Conservation (phyloP, 495 filamentous ascomycete species). For the Penicillium canariense region DNA sequence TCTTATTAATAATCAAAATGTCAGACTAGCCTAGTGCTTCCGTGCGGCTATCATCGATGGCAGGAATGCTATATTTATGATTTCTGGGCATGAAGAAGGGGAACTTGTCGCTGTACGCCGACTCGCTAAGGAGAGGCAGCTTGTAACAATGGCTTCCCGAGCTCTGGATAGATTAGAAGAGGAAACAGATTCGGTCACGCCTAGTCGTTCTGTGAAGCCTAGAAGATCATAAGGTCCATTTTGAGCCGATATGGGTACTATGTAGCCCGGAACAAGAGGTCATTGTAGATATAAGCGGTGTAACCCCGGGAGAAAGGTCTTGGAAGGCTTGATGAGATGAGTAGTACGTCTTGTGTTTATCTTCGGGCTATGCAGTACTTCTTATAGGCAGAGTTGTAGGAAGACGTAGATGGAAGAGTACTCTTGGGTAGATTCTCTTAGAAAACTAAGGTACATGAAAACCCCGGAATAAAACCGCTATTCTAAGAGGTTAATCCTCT, state of each 20-base stretch:
- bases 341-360: conserved; percentile 7
- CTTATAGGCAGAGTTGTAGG: conserved; percentile 3
- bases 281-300: neutral
- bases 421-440: neutral
- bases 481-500: neutral
- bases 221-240: neutral
- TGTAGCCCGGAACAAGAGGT: neutral
- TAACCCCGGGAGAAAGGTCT: neutral
- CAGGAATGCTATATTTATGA: conserved; percentile 23
- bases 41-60: conserved; percentile 25
- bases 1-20: too few species aligned
- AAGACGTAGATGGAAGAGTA: neutral
- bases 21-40: conserved; percentile 37
- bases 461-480: neutral
- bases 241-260: neutral
- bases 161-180: conserved; percentile 4
- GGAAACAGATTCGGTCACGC: conserved; percentile 2
- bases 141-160: conserved; percentile 5
- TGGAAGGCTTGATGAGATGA: conserved; percentile 3
- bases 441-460: neutral
- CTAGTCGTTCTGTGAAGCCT: neutral
- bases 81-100: conserved; percentile 6
- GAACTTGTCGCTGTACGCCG: neutral
- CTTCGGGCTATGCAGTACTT: conserved; percentile 6
- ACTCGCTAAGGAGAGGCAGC: conserved; percentile 5